Evolutionary conservation across 148 eudicot genomes (phyloP).

Genomic region (Limonium bicolor): DNA sequence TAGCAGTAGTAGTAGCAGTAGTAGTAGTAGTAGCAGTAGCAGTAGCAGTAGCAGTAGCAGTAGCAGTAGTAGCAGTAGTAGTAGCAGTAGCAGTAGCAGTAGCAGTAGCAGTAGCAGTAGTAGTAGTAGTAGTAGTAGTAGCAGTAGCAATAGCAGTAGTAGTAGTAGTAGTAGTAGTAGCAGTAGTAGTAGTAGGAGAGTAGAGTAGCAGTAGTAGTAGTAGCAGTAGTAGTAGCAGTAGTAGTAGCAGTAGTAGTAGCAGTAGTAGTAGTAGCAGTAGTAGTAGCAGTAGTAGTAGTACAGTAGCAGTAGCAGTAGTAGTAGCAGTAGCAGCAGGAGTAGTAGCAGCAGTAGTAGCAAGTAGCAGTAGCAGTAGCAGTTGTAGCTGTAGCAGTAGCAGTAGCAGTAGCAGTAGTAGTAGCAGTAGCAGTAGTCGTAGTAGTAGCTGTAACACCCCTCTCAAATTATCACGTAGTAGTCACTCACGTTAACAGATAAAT

Average conservation of each 20-base stretch:
- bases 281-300: slow-evolving; percentile 8
- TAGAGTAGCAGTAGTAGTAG: slow-evolving; percentile 1
- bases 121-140: not conserved
- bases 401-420: not conserved
- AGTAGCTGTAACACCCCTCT: too few species aligned
- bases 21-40: not conserved
- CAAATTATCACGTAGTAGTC: too few species aligned
- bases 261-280: slow-evolving; percentile 7
- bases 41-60: not conserved
- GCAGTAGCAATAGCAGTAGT: not conserved
- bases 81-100: not conserved
- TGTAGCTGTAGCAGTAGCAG: not conserved
- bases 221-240: slow-evolving; percentile 2
- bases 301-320: too few species aligned
- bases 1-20: not conserved
- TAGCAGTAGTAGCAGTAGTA: not conserved
- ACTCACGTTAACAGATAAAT: too few species aligned
- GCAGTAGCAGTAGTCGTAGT: not conserved
- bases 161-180: not conserved
- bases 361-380: not conserved
- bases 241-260: slow-evolving; percentile 9
- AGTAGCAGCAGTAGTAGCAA: too few species aligned
- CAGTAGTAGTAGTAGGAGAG: not conserved
- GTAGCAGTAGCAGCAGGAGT: too few species aligned
- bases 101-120: not conserved